These are phyloP conservation scores for Trametes coccinea DNA, from an alignment of 768 basidiomycete genomes.

Conservation along the genomic window DNA sequence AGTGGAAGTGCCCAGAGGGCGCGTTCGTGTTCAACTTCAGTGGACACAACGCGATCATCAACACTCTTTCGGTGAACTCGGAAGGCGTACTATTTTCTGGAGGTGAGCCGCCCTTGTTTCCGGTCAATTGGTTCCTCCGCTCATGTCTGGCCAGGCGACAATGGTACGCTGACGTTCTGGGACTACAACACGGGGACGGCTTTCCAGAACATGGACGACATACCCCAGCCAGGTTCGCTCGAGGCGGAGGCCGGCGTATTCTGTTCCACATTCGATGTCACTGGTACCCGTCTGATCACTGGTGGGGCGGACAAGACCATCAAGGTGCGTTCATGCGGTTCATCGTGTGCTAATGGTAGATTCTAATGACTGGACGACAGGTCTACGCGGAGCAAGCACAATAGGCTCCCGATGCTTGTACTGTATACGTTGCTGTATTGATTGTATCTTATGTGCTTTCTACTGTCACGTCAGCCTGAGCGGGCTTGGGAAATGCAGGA, in stretches of 20 bases:
- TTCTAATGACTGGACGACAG: conserved; percentile 30
- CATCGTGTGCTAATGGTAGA: background rate
- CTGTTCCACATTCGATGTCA: conserved; percentile 95
- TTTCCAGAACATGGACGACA: conserved; percentile 91
- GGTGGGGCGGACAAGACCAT: conserved; percentile 99
- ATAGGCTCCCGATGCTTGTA: conserved; percentile 30
- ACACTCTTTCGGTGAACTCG: conserved; percentile 88
- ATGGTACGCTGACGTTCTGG: conserved; percentile 90
- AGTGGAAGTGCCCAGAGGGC: conserved; percentile 99
- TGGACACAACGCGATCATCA: conserved; percentile 97
- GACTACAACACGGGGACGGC: conserved; percentile 93
- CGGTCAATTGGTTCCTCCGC: background rate
- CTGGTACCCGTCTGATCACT: conserved; percentile 91
- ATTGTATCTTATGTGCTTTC: conserved; percentile 6
- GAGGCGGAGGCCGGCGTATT: conserved; percentile 97
- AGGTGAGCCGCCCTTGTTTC: conserved; percentile 51
- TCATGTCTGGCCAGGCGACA: conserved; percentile 63
- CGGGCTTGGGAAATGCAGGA: no score
- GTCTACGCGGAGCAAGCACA: conserved; percentile 74
- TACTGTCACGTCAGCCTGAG: no score
- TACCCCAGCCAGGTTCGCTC: conserved; percentile 96
- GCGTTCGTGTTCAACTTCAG: conserved; percentile 94
- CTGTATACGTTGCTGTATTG: conserved; percentile 11
- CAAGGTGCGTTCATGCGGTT: conserved; percentile 59
- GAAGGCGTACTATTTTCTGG: conserved; percentile 98